phyloP scores from a whole-genome alignment of 352 stramenopile species.

The Stramenopiles sp. region DNA sequence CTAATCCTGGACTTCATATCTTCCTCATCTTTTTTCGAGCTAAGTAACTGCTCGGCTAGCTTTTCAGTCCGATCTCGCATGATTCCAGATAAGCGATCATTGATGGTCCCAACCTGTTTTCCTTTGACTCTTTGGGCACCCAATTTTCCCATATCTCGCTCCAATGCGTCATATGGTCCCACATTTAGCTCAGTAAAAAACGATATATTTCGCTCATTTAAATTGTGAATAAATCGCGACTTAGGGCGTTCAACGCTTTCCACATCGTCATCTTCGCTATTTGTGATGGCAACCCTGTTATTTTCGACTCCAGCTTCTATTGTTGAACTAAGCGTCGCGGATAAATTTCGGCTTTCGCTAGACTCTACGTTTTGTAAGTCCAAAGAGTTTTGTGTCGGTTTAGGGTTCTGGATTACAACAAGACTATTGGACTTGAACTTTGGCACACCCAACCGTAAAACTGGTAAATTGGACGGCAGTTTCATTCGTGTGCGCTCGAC shows the following conservation, averaged over 20 bases:
- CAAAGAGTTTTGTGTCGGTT: not conserved
- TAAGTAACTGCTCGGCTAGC: not conserved
- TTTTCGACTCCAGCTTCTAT: too few species aligned
- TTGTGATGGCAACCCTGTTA: too few species aligned
- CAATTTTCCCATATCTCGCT: not conserved
- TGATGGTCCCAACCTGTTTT: not conserved
- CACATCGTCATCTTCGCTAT: too few species aligned
- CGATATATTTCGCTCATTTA: not conserved
- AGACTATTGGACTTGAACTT: not conserved
- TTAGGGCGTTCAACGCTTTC: not conserved
- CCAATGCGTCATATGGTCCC: not conserved
- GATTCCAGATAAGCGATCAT: not conserved
- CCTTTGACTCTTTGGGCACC: not conserved
- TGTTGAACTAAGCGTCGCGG: too few species aligned
- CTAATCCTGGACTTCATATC: not conserved
- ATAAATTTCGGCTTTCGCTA: too few species aligned
- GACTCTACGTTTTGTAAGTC: too few species aligned
- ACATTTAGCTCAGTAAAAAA: not conserved
- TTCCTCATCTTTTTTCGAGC: not conserved
- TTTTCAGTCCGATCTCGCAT: not conserved
- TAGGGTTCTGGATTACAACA: not conserved
- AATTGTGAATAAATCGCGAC: not conserved
- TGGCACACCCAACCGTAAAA: not conserved
- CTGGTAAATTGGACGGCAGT: not conserved
- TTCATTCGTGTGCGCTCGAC: not conserved